A percentile compares a stretch with the other conserved stretches of the same genome.
Evolutionary conservation across 1,284 basidiomycete genomes (phyloP).

Genomic region (Cutaneotrichosporon dermatis): DNA sequence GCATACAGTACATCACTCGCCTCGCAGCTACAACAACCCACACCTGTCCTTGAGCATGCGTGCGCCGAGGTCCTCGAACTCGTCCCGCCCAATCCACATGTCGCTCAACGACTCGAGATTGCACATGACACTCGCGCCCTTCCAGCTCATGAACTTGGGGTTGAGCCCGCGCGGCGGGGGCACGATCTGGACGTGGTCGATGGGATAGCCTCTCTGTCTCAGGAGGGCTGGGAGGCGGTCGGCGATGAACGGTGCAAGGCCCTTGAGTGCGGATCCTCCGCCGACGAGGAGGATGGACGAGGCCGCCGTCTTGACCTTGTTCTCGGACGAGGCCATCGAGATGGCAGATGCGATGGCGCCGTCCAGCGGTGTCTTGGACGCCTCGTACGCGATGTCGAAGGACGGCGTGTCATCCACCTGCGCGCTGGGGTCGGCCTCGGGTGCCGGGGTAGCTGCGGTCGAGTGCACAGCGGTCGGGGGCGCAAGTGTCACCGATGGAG

Average conservation of each 20-base stretch:
- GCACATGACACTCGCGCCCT: constrained; percentile 87
- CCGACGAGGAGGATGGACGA: constrained; percentile 86
- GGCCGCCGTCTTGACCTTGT: constrained; percentile 83
- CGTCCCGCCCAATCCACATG: constrained; percentile 77
- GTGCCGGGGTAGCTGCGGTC: constrained; percentile 15
- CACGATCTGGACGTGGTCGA: constrained; percentile 81
- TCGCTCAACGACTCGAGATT: constrained; percentile 86
- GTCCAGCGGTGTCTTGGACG: constrained; percentile 86
- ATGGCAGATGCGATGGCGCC: constrained; percentile 90
- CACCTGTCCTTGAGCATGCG: constrained; percentile 52
- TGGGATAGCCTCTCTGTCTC: constrained; percentile 78
- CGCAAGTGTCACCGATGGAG: neutral
- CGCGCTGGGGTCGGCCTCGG: constrained; percentile 13
- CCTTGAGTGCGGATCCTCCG: constrained; percentile 58
- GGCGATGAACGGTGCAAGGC: constrained; percentile 37
- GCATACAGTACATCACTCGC: neutral
- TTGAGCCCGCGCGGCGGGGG: constrained; percentile 91
- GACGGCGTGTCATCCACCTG: constrained; percentile 6
- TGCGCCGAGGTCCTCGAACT: constrained; percentile 66
- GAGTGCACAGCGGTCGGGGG: constrained; percentile 12
- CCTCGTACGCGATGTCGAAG: constrained; percentile 57
- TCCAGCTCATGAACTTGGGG: constrained; percentile 85
- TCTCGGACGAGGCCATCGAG: constrained; percentile 75
- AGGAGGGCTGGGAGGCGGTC: constrained; percentile 55
- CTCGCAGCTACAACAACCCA: constrained; percentile 1